Conservation (phyloP, 306 rosid genomes). For the Pterocarpus macrocarpus region DNA sequence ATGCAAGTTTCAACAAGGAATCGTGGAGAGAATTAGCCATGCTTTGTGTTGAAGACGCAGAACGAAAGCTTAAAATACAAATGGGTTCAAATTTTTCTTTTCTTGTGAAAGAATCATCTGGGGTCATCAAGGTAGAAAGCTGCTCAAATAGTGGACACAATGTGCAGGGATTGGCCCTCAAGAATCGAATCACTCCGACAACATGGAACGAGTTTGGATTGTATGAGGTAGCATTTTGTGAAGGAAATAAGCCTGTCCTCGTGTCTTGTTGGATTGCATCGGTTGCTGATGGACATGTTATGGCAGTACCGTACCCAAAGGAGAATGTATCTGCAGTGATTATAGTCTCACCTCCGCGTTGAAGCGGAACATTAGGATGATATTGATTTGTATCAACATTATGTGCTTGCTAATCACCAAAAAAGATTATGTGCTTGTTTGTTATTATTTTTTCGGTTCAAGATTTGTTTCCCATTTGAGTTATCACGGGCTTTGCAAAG, state of each 20-base stretch:
- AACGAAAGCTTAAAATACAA: constrained; percentile 40
- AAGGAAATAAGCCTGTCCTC: constrained; percentile 51
- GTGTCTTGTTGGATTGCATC: constrained; percentile 68
- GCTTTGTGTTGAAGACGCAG: constrained; percentile 60
- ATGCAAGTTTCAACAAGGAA: neutral
- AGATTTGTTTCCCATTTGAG: too few relatives aligned
- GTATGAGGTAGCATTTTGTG: constrained; percentile 51
- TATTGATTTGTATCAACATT: neutral
- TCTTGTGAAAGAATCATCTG: constrained; percentile 41
- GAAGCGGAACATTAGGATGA: neutral
- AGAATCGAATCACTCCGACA: neutral
- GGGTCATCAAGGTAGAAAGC: constrained; percentile 43
- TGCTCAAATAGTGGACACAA: constrained; percentile 23
- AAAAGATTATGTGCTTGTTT: neutral
- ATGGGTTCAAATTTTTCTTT: constrained; percentile 41
- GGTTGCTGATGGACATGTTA: constrained; percentile 35
- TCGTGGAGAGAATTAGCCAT: constrained; percentile 42
- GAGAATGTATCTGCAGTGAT: constrained; percentile 40
- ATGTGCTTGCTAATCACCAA: neutral
- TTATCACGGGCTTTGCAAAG: neutral
- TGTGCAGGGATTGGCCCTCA: neutral
- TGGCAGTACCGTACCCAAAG: constrained; percentile 44
- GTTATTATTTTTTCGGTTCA: neutral
- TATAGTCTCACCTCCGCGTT: constrained; percentile 28
- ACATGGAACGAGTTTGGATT: constrained; percentile 60